Conservation (phyloP, 2,329 filamentous ascomycete genomes). For the Diaporthe eres region DNA sequence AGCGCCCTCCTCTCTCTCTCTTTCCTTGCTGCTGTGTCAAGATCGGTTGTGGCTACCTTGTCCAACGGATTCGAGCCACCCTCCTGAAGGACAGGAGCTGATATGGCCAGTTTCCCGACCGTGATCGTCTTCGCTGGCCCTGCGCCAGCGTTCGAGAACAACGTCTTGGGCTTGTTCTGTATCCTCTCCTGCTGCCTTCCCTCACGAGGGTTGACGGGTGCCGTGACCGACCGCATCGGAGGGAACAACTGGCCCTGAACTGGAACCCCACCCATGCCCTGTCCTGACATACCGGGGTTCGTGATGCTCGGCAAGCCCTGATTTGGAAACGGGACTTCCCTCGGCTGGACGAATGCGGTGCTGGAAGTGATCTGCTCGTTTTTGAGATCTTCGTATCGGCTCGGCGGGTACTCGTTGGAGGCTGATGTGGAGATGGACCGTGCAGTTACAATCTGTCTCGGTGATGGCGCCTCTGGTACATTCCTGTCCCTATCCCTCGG, state of each 20-base stretch:
- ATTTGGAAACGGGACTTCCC: conserved; percentile 47
- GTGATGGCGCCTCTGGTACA: conserved; percentile 57
- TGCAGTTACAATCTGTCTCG: conserved; percentile 53
- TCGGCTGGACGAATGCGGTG: conserved; percentile 53
- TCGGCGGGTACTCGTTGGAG: conserved; percentile 58
- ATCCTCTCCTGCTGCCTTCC: conserved; percentile 42
- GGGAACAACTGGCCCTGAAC: conserved; percentile 59
- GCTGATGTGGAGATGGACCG: conserved; percentile 59
- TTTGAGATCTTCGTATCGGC: conserved; percentile 65
- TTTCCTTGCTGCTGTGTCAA: conserved; percentile 62
- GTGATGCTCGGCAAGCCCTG: conserved; percentile 55
- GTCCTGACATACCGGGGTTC: conserved; percentile 52
- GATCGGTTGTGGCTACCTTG: conserved; percentile 64
- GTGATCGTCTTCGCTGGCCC: conserved; percentile 43
- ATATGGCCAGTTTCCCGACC: conserved; percentile 62
- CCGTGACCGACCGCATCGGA: conserved; percentile 52
- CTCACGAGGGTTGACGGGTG: conserved; percentile 43
- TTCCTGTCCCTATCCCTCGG: conserved; percentile 49
- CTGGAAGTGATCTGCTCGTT: conserved; percentile 54
- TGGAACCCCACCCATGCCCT: conserved; percentile 56
- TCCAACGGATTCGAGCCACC: conserved; percentile 57
- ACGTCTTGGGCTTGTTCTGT: conserved; percentile 45
- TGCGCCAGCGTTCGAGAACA: conserved; percentile 29
- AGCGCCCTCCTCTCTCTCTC: conserved; percentile 60
- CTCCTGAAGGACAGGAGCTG: conserved; percentile 61